Evolutionary conservation across 768 basidiomycete species (phyloP), one percentile per base, ranked within the genome.

Genomic region (Lyophyllum decastes): DNA sequence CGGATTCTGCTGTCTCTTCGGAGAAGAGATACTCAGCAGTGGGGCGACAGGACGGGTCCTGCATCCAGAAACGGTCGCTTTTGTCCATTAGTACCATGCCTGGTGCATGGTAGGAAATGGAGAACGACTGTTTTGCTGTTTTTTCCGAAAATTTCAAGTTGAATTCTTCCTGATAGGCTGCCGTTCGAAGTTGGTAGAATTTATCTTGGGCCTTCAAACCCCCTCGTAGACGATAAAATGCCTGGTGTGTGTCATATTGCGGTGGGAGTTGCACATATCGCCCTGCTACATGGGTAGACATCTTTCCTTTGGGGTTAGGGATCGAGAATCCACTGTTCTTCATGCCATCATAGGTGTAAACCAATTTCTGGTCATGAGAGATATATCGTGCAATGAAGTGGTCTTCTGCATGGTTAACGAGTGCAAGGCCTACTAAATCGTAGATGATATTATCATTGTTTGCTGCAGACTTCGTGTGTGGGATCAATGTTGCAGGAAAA

Each of bases 321-420:
- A 60, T 45, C 6, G 64, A 54, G 21, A 30, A 33, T 25, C 67
- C 67, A 26, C 47, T 45, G 44, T 63, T 45, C 10, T 56, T 35
- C 53, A 60, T 54, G 5, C 63, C 64, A 56, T 68, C 64, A 52
- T 68, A 68, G 1, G 61, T 68, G 45, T 62, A 69, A 27, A 71
- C 58, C 2, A 38, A 34, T 27, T 17, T 25, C 24, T 58, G 48
- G 9, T 57, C 22, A 8, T 65, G 33, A 16, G 25, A 54, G 5
- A 35, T 24, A 50, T 66, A 70, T 2, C 66, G 55, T 26, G 67
- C 64, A 49, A 61, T 52, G 17, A 58, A 52, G 27, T 58, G 57
- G 8, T 38, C 14, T 5, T 34, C 51, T 26, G 33, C 6, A 17
- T 40, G 17, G 27, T 52, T 52, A 12, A 57, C 21, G 12, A 51